A percentile compares a stretch with the other conserved stretches of the same genome.
phyloP scores from a whole-genome alignment of 768 basidiomycete species.

The Pseudohyphozyma bogoriensis region DNA sequence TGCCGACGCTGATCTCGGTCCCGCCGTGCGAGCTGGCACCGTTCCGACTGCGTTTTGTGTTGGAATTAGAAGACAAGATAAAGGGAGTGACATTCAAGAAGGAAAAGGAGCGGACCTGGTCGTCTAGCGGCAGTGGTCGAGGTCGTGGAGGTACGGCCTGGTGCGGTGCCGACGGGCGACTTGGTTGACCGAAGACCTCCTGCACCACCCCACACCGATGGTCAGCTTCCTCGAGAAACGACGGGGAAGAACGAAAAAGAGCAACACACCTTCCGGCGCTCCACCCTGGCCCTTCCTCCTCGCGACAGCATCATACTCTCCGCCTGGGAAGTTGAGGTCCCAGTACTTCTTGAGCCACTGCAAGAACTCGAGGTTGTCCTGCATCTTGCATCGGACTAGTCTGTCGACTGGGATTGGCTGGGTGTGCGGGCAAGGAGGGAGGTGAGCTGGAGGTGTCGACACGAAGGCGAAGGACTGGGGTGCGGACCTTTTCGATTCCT shows the following conservation, averaged over 20 bases:
- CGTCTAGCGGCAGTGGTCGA: too few species aligned
- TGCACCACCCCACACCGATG: too few species aligned
- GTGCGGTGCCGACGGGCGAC: too few species aligned
- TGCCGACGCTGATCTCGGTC: not conserved
- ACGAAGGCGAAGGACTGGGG: not conserved
- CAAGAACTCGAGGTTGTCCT: conserved; percentile 95
- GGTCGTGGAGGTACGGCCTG: too few species aligned
- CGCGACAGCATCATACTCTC: conserved; percentile 66
- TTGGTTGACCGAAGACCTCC: too few species aligned
- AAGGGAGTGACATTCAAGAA: too few species aligned
- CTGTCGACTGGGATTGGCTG: conserved; percentile 93
- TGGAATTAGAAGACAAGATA: too few species aligned
- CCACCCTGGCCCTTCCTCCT: conserved; percentile 6
- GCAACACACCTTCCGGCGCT: not conserved
- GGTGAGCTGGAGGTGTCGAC: not conserved
- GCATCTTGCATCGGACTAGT: conserved; percentile 97
- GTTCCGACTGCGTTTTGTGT: not conserved
- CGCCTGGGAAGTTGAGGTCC: conserved; percentile 82
- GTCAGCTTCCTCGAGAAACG: too few species aligned
- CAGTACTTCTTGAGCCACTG: conserved; percentile 97
- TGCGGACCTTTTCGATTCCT: conserved; percentile 83
- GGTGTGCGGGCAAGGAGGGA: not conserved
- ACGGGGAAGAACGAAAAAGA: not conserved
- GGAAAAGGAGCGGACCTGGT: too few species aligned
- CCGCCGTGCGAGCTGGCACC: not conserved